A percentile compares a stretch with the other conserved stretches of the same genome.
phyloP scores from a whole-genome alignment of 257 asterid species.

The Solanum habrochaites region DNA sequence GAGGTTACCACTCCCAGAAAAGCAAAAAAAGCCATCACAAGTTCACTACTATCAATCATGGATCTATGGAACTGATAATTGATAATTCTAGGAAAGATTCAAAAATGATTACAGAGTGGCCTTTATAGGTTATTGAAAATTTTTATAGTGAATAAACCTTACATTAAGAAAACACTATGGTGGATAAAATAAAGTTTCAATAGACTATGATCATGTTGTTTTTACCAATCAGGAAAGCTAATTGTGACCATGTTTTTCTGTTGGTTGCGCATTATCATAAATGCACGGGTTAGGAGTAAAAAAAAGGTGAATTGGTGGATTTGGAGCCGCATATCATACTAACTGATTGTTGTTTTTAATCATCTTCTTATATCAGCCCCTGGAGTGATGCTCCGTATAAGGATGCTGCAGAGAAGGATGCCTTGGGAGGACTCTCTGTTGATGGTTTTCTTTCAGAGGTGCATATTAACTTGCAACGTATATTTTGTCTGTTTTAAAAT shows the following conservation, averaged over 20 bases:
- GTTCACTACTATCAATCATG: not conserved
- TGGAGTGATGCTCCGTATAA: conserved; percentile 82
- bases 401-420: conserved; percentile 78
- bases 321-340: not conserved
- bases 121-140: not conserved
- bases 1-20: not conserved
- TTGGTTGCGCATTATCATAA: not conserved
- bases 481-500: not conserved
- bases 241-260: not conserved
- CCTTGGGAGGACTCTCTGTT: conserved; percentile 71
- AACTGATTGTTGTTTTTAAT: not conserved
- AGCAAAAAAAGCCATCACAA: not conserved
- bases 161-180: not conserved
- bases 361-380: conserved; percentile 41
- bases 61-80: not conserved
- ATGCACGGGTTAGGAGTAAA: not conserved
- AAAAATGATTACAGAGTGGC: not conserved
- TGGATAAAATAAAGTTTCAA: not conserved
- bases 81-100: not conserved
- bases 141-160: not conserved
- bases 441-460: conserved; percentile 89
- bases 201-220: not conserved
- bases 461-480: not conserved
- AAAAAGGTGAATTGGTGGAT: not conserved
- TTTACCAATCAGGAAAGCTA: not conserved